Conservation (phyloP, 164 flowering plant species). For the Aristolochia californica region DNA sequence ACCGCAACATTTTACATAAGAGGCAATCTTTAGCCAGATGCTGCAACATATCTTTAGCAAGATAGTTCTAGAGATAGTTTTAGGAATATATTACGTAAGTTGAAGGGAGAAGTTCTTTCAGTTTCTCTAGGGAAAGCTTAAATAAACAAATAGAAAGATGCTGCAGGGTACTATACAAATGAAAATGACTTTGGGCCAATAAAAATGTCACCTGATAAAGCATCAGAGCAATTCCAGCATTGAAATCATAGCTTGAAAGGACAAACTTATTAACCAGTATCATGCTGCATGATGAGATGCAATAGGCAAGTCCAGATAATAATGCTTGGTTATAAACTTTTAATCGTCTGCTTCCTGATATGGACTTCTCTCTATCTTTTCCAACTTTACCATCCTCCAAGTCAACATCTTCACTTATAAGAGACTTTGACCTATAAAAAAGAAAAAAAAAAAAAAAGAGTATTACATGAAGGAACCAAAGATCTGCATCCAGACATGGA, state of each 20-base stretch:
- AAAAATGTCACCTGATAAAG: slow-evolving; percentile 98
- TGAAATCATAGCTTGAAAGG: slow-evolving; percentile 84
- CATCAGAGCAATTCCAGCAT: slow-evolving; percentile 97
- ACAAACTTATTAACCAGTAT: slow-evolving; percentile 92
- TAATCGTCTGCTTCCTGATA: slow-evolving; percentile 21
- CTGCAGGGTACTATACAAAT: no score
- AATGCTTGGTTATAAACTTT: slow-evolving; percentile 70
- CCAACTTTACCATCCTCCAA: slow-evolving; percentile 57
- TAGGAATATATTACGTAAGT: no score
- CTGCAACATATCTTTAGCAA: no score
- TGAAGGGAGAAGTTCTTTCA: no score
- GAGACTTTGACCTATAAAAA: slow-evolving; percentile 31
- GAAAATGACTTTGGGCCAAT: no score
- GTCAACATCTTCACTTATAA: slow-evolving; percentile 34
- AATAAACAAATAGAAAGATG: no score
- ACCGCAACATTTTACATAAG: no score
- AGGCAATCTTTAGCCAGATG: no score
- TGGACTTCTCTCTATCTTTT: slow-evolving; percentile 42
- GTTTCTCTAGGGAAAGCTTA: no score
- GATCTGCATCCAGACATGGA: neutral
- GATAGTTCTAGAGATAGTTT: no score
- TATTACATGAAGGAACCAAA: slow-evolving; percentile 1
- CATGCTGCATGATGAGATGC: slow-evolving; percentile 97
- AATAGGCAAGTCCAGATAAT: slow-evolving; percentile 86
- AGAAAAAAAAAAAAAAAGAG: slow-evolving; percentile 7